These are phyloP conservation scores for Schizochytrium sp. DNA, from an alignment of 108 stramenopile species.

Conservation along the genomic window DNA sequence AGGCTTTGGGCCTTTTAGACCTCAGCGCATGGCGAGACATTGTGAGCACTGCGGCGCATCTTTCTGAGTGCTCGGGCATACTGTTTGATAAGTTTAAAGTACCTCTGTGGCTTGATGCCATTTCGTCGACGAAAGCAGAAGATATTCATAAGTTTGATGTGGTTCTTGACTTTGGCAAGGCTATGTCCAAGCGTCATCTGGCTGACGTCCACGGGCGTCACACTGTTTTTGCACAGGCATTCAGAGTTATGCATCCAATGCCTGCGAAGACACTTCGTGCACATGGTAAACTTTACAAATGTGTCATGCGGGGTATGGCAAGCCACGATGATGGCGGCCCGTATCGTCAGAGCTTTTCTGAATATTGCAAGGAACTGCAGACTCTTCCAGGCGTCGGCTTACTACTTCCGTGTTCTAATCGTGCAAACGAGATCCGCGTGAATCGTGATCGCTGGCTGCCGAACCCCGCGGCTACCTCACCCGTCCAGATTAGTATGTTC, in stretches of 20 bases:
- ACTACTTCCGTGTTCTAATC: slow-evolving; percentile 74
- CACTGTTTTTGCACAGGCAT: slow-evolving; percentile 74
- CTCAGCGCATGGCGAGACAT: slow-evolving; percentile 43
- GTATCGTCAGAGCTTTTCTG: slow-evolving; percentile 74
- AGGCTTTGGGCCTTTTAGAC: slow-evolving; percentile 37
- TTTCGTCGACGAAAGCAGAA: slow-evolving; percentile 55
- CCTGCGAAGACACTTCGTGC: slow-evolving; percentile 67
- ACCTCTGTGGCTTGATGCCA: slow-evolving; percentile 30
- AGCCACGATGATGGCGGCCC: slow-evolving; percentile 77
- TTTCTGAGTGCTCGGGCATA: slow-evolving; percentile 50
- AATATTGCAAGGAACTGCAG: slow-evolving; percentile 71
- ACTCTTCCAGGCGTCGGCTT: slow-evolving; percentile 66
- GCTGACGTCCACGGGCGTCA: slow-evolving; percentile 52
- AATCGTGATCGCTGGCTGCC: slow-evolving; percentile 75
- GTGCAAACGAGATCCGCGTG: slow-evolving; percentile 67
- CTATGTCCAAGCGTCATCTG: slow-evolving; percentile 53
- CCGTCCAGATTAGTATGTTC: slow-evolving; percentile 72
- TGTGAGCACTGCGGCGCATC: slow-evolving; percentile 11
- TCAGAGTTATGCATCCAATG: slow-evolving; percentile 72
- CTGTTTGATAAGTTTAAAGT: slow-evolving; percentile 58
- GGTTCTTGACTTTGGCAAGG: slow-evolving; percentile 55
- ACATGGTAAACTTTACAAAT: slow-evolving; percentile 70
- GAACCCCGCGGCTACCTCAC: slow-evolving; percentile 72
- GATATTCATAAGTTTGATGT: slow-evolving; percentile 58
- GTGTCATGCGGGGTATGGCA: slow-evolving; percentile 71